These are phyloP conservation scores for Fusarium praegraminearum DNA, from an alignment of 2,329 filamentous ascomycete species.

Conservation along the genomic window DNA sequence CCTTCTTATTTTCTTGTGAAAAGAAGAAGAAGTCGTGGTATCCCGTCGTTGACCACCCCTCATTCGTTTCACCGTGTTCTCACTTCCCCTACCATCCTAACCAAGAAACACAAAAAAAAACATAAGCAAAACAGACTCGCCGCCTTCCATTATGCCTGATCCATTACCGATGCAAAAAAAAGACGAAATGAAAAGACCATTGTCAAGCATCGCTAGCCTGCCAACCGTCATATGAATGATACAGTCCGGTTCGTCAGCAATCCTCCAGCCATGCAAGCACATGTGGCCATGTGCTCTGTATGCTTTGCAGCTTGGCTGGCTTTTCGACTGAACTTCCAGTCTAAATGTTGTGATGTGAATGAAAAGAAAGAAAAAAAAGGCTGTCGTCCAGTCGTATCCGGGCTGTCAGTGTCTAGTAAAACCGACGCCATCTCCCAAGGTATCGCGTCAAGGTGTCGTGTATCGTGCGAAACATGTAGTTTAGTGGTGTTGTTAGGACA, in stretches of 20 bases:
- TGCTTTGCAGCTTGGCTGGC: neutral
- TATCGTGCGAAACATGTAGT: neutral
- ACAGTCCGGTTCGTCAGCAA: constrained; percentile 23
- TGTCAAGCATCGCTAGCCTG: constrained; percentile 44
- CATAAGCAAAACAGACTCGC: constrained; percentile 38
- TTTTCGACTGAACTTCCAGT: neutral
- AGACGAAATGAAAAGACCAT: constrained; percentile 24
- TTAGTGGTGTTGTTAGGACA: neutral
- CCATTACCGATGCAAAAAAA: constrained; percentile 39
- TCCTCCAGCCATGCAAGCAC: constrained; percentile 18
- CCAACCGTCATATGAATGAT: constrained; percentile 34
- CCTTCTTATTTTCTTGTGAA: constrained; percentile 8
- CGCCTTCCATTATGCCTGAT: constrained; percentile 24
- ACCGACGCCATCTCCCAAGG: neutral
- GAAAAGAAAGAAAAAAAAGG: neutral
- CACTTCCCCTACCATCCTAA: constrained; percentile 2
- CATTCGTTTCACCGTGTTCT: neutral
- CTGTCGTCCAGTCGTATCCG: constrained; percentile 20
- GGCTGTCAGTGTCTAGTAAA: constrained; percentile 17
- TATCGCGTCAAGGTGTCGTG: neutral
- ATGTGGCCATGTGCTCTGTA: constrained; percentile 2
- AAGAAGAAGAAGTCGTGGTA: constrained; percentile 13
- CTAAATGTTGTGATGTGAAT: neutral
- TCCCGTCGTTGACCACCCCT: neutral
- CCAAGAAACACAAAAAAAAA: neutral